Evolutionary conservation across 208 protist genomes (phyloP).

Genomic region (Leishmania martiniquensis): DNA sequence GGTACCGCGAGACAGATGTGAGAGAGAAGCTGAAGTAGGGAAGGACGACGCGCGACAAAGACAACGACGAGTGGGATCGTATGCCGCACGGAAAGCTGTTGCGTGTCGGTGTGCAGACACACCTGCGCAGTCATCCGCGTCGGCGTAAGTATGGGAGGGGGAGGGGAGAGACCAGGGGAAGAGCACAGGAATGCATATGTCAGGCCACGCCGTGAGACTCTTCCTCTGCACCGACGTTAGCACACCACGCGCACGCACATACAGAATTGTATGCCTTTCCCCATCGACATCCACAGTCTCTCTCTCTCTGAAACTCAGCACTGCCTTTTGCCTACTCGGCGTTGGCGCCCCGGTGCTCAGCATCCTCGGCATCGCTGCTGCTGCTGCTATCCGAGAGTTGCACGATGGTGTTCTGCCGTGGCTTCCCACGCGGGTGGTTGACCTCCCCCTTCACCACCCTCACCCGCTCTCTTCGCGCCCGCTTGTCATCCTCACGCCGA

Average conservation of each 20-base stretch:
- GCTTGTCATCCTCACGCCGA: constrained; percentile 67
- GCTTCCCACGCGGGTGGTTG: constrained; percentile 84
- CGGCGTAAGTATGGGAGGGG: too few relatives aligned
- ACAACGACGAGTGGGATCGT: too few relatives aligned
- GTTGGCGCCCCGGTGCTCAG: neutral
- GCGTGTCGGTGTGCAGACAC: too few relatives aligned
- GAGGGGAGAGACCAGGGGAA: too few relatives aligned
- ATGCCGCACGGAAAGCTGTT: too few relatives aligned
- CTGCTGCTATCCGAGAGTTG: constrained; percentile 50
- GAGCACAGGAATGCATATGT: too few relatives aligned
- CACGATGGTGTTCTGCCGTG: constrained; percentile 58
- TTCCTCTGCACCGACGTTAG: too few relatives aligned
- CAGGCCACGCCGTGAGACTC: too few relatives aligned
- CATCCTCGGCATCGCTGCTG: constrained; percentile 29
- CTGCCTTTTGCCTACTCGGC: neutral
- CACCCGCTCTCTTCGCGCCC: constrained; percentile 48
- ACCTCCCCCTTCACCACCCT: constrained; percentile 79
- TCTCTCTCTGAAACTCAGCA: neutral
- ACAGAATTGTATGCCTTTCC: too few relatives aligned
- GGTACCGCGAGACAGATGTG: neutral
- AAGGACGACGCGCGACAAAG: too few relatives aligned
- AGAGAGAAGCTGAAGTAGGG: neutral
- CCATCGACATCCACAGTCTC: neutral
- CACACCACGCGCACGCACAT: constrained; percentile 5
- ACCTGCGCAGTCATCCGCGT: too few relatives aligned